phyloP scores from a whole-genome alignment of 2,329 filamentous ascomycete genomes.

The Fusarium anthophilum region DNA sequence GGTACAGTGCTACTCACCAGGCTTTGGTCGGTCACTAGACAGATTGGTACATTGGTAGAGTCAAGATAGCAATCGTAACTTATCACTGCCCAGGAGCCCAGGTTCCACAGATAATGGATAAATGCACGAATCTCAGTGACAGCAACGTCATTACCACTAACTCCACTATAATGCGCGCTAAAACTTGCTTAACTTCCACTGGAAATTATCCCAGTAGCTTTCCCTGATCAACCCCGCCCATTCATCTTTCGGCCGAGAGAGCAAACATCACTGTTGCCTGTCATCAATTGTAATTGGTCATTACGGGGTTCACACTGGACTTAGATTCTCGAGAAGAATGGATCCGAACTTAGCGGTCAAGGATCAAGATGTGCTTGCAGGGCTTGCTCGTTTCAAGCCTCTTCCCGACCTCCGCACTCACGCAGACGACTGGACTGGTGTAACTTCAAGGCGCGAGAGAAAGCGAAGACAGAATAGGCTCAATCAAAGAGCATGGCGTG shows the following conservation, averaged over 20 bases:
- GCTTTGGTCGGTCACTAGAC: not conserved
- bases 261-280: too few species aligned
- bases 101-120: not conserved
- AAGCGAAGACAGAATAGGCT: not conserved
- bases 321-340: accelerated
- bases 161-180: not conserved
- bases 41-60: not conserved
- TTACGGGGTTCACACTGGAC: accelerated
- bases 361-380: not conserved
- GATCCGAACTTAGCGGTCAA: too few species aligned
- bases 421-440: not conserved
- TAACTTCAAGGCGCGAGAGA: not conserved
- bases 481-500: not conserved
- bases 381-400: not conserved
- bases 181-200: not conserved
- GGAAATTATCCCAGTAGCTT: not conserved
- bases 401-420: not conserved
- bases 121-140: too few species aligned
- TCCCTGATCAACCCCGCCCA: not conserved
- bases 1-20: not conserved
- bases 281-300: not conserved
- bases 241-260: not conserved
- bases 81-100: not conserved
- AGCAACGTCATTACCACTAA: not conserved
- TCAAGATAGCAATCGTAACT: not conserved